Conservation (phyloP, 306 rosid genomes). For the Quercus bicolor region DNA sequence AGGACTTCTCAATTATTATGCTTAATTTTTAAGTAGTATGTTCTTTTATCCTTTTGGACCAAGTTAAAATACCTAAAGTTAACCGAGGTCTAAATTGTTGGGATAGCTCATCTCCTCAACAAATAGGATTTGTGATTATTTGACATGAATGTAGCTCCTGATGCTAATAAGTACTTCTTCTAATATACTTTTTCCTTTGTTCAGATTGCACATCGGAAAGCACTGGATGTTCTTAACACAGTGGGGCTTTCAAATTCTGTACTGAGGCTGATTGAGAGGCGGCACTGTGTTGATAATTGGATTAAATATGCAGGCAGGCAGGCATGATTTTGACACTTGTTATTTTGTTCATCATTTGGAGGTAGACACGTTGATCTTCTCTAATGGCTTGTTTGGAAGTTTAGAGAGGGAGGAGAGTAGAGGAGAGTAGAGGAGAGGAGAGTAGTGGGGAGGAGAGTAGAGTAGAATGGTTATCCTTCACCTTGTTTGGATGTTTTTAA, state of each 20-base stretch:
- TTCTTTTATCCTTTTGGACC: background rate
- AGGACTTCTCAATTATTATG: background rate
- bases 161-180: background rate
- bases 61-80: background rate
- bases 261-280: conserved; percentile 78
- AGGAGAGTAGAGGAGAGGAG: no score
- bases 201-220: conserved; percentile 85
- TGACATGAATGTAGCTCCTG: background rate
- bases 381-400: no score
- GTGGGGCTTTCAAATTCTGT: conserved; percentile 78
- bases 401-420: no score
- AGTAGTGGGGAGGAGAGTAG: no score
- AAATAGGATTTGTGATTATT: background rate
- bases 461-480: no score
- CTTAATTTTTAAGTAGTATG: background rate
- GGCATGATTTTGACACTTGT: conserved; percentile 71
- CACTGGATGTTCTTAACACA: conserved; percentile 72
- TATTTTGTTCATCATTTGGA: conserved; percentile 52
- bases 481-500: no score
- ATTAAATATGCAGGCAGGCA: conserved; percentile 85
- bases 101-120: background rate
- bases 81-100: background rate
- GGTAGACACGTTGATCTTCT: conserved; percentile 37
- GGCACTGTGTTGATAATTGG: conserved; percentile 61
- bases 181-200: conserved; percentile 6